Base-by-base conservation (phyloP, 164 flowering plant species). In the Euptelea pleiosperma region DNA sequence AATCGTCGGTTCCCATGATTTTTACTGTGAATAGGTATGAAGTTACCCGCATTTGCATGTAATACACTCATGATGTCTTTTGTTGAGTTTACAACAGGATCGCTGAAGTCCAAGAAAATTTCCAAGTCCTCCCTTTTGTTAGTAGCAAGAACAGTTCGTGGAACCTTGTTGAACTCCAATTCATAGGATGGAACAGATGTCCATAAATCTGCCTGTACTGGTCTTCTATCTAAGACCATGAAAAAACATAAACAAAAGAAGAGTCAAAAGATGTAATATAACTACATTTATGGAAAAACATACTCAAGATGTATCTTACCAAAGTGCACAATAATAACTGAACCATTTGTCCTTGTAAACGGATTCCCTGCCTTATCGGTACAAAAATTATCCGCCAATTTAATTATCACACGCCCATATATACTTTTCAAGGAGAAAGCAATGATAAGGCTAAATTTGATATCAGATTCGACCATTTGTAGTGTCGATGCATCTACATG, bases 71-170 rank as follows among this genome's bases (percentile, higher is more conserved):
- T 53, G 52, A 82, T 59, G 54, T 80, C 70, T 15, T 76, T 63
- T 47, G 84, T 80, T 53, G 82, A 70, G 52, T 82, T 82, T 16
- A 59, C 14, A 41, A 80, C 22, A 25, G 79, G 73, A 68, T 55
- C 70, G 52, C 72, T 75, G 72, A 80, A 83, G 60, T 80, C 85
- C 75, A 83, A 51, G 73, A 66, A 83, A 19, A 83, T 43, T 26
- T 78, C 30, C 59, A 83, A 44, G 48, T 80, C 77, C 49, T 71
- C 77, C 33, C 55, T 22, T 61, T 64, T 77, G 62, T 83, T 83
- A 21, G 83, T 79, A 39, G 88, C 83, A 44, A 68, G 57, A 39
- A 83, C 79, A 60, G 81, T 83, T 62, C 85, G 59, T 5, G 71
- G 76, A 55, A 70, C 70, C 44, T 76, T 74, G 52, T 70, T 55